Conservation (phyloP, 139 green algal genomes). For the Tetraselmis chui region DNA sequence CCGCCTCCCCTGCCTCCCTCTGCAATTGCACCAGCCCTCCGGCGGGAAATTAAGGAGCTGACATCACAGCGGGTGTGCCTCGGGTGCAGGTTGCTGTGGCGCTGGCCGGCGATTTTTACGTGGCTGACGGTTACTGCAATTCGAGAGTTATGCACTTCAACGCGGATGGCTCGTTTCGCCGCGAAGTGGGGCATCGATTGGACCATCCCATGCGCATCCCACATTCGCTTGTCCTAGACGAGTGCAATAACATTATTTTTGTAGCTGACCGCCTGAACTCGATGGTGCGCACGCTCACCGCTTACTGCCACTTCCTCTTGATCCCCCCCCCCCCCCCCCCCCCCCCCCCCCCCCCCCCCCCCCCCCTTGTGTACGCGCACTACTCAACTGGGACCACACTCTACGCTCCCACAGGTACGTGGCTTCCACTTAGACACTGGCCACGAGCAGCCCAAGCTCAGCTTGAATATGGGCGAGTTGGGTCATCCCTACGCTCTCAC, state of each 20-base stretch:
- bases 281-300: not conserved
- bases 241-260: not conserved
- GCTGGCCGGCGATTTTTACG: conserved; percentile 58
- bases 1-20: too few species aligned
- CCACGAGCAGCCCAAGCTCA: not conserved
- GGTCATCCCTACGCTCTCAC: not conserved
- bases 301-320: too few species aligned
- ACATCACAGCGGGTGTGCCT: not conserved
- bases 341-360: too few species aligned
- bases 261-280: not conserved
- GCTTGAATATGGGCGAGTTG: not conserved
- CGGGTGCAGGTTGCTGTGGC: conserved; percentile 49
- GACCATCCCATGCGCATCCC: not conserved
- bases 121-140: conserved; percentile 72
- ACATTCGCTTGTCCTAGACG: not conserved
- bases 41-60: too few species aligned
- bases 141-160: conserved; percentile 27
- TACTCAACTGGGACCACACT: not conserved
- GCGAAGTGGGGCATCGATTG: not conserved
- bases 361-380: not conserved
- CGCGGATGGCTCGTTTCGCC: not conserved
- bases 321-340: too few species aligned
- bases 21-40: too few species aligned
- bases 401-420: not conserved
- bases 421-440: not conserved